phyloP scores from a whole-genome alignment of 371 early-diverging fungal species.

The Mortierella polycephala region DNA sequence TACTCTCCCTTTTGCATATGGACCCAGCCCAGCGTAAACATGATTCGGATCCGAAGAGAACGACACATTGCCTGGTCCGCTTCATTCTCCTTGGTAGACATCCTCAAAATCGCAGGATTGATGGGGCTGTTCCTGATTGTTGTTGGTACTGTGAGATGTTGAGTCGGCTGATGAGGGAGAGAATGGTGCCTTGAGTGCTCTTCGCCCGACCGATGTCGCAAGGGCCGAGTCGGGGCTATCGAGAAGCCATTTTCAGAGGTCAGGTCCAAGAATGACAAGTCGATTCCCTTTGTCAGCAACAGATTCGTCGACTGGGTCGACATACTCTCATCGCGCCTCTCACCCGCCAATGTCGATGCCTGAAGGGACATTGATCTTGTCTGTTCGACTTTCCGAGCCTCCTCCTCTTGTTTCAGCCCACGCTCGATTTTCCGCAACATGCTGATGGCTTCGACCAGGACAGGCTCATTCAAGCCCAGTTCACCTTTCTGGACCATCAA shows the following conservation, averaged over 20 bases:
- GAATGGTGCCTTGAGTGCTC: background rate
- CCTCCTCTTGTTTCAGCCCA: slow-evolving; percentile 23
- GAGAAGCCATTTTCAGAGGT: slow-evolving; percentile 2
- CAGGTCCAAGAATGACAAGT: slow-evolving; percentile 38
- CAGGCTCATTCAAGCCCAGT: slow-evolving; percentile 39
- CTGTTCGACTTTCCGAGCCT: slow-evolving; percentile 11
- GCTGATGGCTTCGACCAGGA: slow-evolving; percentile 35
- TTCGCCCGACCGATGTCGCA: background rate
- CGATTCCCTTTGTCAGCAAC: slow-evolving; percentile 36
- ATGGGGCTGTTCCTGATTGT: background rate
- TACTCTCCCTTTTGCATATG: slow-evolving; percentile 46
- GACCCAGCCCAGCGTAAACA: slow-evolving; percentile 52
- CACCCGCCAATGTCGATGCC: slow-evolving; percentile 11
- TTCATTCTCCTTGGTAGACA: slow-evolving; percentile 18
- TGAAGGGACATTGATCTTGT: slow-evolving; percentile 20
- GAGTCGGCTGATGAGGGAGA: background rate
- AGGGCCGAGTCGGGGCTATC: background rate
- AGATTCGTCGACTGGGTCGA: slow-evolving; percentile 2
- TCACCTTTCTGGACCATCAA: slow-evolving; percentile 45
- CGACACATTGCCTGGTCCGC: slow-evolving; percentile 28
- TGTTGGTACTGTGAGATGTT: too few species aligned
- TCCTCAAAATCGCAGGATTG: slow-evolving; percentile 18
- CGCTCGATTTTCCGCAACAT: slow-evolving; percentile 45
- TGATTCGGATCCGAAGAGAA: slow-evolving; percentile 41
- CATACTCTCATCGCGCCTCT: background rate